Base-by-base conservation (phyloP, 177 flowering plant genomes). In the Tripterygium wilfordii region DNA sequence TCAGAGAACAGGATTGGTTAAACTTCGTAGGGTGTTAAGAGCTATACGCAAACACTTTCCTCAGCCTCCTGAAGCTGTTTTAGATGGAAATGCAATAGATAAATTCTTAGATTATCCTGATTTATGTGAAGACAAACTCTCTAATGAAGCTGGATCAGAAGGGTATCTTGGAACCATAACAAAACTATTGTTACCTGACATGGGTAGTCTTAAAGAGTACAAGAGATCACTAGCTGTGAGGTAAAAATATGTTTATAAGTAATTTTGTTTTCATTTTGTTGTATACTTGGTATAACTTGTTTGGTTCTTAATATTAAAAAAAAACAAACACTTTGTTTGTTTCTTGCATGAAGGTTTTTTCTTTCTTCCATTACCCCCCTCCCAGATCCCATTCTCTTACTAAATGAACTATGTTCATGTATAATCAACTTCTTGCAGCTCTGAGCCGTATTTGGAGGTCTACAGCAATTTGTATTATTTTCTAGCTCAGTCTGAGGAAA, bases 41-140 rank as follows among this genome's bases (percentile, higher is more conserved):
- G 79, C 96, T 27, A 92, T 92, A 59, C 88, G 85, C 42, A 86
- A 78, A 57, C 96, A 92, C 64, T 92, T 88, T 61, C 89, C 85
- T 23, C 83, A 84, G 51, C 98, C 98, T 35, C 95, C 98, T 29
- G 91, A 80, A 27, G 79, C 72, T 49, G 50, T 84, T 41, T 57
- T 88, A 62, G 64, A 53, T 42, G 87, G 75, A 69, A 82, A 82
- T 67, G 60, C 76, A 12, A 74, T 92, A 53, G 94, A 89, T 44
- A 86, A 74, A 52, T 92, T 86, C 58, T 65, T 92, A 54, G 94
- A 92, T 66, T 75, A 81, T 64, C 74, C 80, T 44, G 64, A 75
- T 57, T 49, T 92, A 50, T 71, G 79, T 63, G 98, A 88, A 67
- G 89, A 86, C 53, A 78, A 76, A 51, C 82, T 88, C 48, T 83